These are phyloP conservation scores for Fomitopsis serialis DNA, from an alignment of 768 basidiomycete species.

Conservation along the genomic window DNA sequence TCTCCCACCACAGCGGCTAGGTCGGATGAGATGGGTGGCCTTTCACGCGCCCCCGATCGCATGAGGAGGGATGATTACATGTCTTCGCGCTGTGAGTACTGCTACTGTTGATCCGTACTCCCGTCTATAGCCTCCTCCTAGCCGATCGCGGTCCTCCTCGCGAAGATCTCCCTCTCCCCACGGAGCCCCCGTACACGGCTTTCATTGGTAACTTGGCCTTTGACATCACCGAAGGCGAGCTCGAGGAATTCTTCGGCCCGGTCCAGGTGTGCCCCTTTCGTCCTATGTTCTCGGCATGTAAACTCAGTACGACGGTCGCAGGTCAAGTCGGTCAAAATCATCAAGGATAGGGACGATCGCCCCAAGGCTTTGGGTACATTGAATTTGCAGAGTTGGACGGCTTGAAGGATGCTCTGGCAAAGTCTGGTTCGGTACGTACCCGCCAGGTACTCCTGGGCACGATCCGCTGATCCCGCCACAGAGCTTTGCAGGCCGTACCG, in stretches of 20 bases:
- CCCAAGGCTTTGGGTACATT: slow-evolving; percentile 96
- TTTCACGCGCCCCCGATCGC: slow-evolving; percentile 40
- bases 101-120: not conserved
- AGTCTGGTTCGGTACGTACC: slow-evolving; percentile 59
- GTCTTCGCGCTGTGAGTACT: slow-evolving; percentile 51
- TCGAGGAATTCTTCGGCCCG: slow-evolving; percentile 75
- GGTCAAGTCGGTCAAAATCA: slow-evolving; percentile 87
- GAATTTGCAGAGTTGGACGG: slow-evolving; percentile 88
- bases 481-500: slow-evolving; percentile 69
- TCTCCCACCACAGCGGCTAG: slow-evolving; percentile 50
- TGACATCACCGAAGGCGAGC: slow-evolving; percentile 79
- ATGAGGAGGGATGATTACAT: slow-evolving; percentile 60
- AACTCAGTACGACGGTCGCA: slow-evolving; percentile 20
- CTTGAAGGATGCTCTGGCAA: slow-evolving; percentile 76
- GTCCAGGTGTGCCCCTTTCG: slow-evolving; percentile 40
- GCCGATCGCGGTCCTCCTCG: slow-evolving; percentile 64
- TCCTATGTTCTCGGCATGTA: not conserved
- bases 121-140: slow-evolving; percentile 14
- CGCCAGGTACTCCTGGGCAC: too few species aligned
- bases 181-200: slow-evolving; percentile 91
- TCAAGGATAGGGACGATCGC: slow-evolving; percentile 88
- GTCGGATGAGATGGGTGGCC: slow-evolving; percentile 52
- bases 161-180: slow-evolving; percentile 95
- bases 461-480: slow-evolving; percentile 21
- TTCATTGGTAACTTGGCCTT: slow-evolving; percentile 95